Evolutionary conservation across 208 protist genomes (phyloP).

Genomic region (Crithidia bombi): DNA sequence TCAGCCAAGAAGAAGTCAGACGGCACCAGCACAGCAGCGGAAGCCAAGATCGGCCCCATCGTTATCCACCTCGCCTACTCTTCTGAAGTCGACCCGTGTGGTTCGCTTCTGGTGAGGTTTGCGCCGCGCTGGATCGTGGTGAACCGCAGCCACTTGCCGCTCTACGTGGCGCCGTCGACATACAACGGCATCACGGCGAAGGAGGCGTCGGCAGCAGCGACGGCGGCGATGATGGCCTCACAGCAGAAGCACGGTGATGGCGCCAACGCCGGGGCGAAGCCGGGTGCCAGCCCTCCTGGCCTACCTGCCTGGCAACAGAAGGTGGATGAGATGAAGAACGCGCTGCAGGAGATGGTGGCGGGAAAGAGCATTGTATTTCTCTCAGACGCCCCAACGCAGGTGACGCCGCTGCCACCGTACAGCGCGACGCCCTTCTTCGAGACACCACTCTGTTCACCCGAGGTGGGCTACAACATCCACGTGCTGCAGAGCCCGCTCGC

Average conservation of each 20-base stretch:
- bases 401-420: conserved; percentile 38
- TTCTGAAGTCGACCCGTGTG: conserved; percentile 56
- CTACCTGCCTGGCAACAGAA: conserved; percentile 32
- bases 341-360: conserved; percentile 28
- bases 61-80: conserved; percentile 80
- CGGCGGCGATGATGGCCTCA: conserved; percentile 31
- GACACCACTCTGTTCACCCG: conserved; percentile 43
- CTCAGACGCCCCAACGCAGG: conserved; percentile 34
- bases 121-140: conserved; percentile 86
- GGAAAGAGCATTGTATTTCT: conserved; percentile 24
- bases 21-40: background rate
- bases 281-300: background rate
- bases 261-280: background rate
- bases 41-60: conserved; percentile 1
- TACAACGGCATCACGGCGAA: conserved; percentile 43
- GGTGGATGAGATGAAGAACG: conserved; percentile 37
- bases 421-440: conserved; percentile 61
- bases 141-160: conserved; percentile 64
- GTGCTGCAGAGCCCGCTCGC: conserved; percentile 53
- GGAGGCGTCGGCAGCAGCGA: conserved; percentile 40
- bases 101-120: conserved; percentile 72
- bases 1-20: conserved; percentile 15
- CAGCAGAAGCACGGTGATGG: conserved; percentile 25
- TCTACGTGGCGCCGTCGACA: conserved; percentile 63
- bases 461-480: conserved; percentile 73